These are phyloP conservation scores for Rhynchosporium graminicola DNA, from an alignment of 2,329 filamentous ascomycete species.

Conservation along the genomic window DNA sequence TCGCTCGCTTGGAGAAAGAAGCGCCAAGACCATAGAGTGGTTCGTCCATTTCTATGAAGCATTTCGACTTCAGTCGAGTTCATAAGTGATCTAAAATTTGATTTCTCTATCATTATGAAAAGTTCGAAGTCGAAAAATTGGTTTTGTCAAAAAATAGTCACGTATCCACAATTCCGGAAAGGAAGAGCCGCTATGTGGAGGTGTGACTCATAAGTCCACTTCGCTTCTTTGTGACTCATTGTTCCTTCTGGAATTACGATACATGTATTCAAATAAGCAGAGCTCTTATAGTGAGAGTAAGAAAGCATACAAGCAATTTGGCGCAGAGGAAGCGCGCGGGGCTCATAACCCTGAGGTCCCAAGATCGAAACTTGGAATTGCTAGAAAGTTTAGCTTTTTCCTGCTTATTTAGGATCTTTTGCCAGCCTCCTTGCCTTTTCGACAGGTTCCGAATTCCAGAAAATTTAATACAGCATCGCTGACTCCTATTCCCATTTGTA, in stretches of 20 bases:
- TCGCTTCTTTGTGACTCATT: slow-evolving; percentile 8
- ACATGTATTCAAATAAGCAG: slow-evolving; percentile 2
- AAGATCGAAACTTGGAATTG: slow-evolving; percentile 19
- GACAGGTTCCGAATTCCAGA: neutral
- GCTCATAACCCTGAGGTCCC: slow-evolving; percentile 20
- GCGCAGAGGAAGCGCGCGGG: slow-evolving; percentile 20
- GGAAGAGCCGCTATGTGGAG: neutral
- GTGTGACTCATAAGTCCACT: slow-evolving; percentile 2
- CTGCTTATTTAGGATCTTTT: neutral
- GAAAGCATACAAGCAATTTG: slow-evolving; percentile 14
- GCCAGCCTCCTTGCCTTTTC: neutral
- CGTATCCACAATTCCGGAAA: neutral
- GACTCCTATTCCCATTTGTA: no score
- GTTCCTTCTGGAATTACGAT: neutral
- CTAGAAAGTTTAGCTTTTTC: neutral
- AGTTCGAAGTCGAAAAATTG: neutral
- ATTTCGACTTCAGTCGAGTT: neutral
- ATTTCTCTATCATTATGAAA: neutral
- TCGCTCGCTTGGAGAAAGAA: neutral
- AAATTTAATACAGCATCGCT: no score
- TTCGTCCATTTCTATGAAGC: neutral
- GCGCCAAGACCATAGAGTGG: neutral
- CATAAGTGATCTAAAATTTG: neutral
- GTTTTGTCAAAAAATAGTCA: neutral
- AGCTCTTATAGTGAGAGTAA: neutral